Evolutionary conservation across 2,329 filamentous ascomycete species (phyloP), one percentile per base, ranked within the genome.

Genomic region (Ophiostoma ips): DNA sequence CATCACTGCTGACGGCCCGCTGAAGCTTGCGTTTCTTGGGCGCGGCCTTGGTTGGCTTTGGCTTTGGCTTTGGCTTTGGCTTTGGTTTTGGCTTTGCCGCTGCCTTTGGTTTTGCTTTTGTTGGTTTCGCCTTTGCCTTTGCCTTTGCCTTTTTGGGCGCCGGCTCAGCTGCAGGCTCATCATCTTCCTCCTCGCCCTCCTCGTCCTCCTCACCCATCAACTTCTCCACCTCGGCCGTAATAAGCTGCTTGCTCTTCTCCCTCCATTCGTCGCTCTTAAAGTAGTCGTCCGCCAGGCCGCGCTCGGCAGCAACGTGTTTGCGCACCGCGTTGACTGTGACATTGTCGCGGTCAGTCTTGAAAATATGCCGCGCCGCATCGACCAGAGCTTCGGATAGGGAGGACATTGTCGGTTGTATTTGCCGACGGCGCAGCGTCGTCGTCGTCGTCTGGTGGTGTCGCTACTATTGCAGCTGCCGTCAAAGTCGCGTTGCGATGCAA

Each of bases 241-340:
- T 78, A n/a, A 80, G 57, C 1, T 62, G 59, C 58, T 81, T 81
- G 61, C 76, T 81, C 55, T 67, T 71, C 5, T 64, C 60, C 60
- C 81, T 81, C 79, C 79, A 82, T 15, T 71, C 62, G 0, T 55
- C 62, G 40, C 2, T 59, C 55, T 13, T 65, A 1, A 76, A 62
- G 40, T 71, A 62, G 30, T 71, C 62, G 52, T 78, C 75, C 2
- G 69, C 71, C 41, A 64, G 65, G 52, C 72, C 40, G 40, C 40
- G 40, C 13, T 43, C 24, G 40, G 40, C 40, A 15, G 24, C 40
- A 9, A 43, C 40, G 24, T 43, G 40, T 18, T 43, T 70, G 50
- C 79, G 76, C 50, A 79, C 70, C 46, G 66, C 68, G 57, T 79
- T 80, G 52, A 82, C 75, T 0, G 75, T 74, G 9, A 79, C 67